Conservation (phyloP, 2,329 filamentous ascomycete genomes). For the Aspergillus neoniger region DNA sequence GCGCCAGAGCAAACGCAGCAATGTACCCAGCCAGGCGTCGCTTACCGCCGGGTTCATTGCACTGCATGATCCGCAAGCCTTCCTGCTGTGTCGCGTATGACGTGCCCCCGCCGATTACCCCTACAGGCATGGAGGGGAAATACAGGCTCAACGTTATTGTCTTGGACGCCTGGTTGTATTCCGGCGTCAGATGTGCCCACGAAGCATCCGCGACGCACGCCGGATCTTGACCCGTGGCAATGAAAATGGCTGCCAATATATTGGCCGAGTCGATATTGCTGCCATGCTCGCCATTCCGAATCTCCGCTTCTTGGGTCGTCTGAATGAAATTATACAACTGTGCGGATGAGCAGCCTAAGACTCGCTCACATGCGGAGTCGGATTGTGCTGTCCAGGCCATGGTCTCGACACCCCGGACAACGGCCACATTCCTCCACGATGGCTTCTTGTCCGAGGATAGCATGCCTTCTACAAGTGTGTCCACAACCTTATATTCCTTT, state of each 20-base stretch:
- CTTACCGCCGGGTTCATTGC: slow-evolving; percentile 25
- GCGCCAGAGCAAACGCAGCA: slow-evolving; percentile 28
- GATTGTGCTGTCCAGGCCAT: slow-evolving; percentile 29
- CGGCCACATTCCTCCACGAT: slow-evolving; percentile 25
- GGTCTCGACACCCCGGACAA: slow-evolving; percentile 28
- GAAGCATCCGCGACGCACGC: slow-evolving; percentile 23
- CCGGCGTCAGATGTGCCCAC: slow-evolving; percentile 24
- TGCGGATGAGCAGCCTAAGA: slow-evolving; percentile 21
- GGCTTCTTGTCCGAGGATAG: slow-evolving; percentile 31
- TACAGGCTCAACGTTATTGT: slow-evolving; percentile 26
- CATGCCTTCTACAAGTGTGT: slow-evolving; percentile 24
- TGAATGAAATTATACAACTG: slow-evolving; percentile 15
- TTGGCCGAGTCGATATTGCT: slow-evolving; percentile 24
- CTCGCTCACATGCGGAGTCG: slow-evolving; percentile 17
- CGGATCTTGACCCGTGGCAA: slow-evolving; percentile 28
- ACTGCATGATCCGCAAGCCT: slow-evolving; percentile 26
- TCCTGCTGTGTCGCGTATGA: slow-evolving; percentile 28
- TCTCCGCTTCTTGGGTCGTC: slow-evolving; percentile 18
- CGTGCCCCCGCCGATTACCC: slow-evolving; percentile 29
- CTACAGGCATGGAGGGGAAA: slow-evolving; percentile 31
- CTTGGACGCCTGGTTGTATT: slow-evolving; percentile 23
- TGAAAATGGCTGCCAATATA: slow-evolving; percentile 26
- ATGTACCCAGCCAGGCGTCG: slow-evolving; percentile 28
- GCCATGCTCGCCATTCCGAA: slow-evolving; percentile 23
- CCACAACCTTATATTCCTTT: background rate